phyloP scores from a whole-genome alignment of 2,329 filamentous ascomycete genomes.

The Pestalotiopsis sp. region DNA sequence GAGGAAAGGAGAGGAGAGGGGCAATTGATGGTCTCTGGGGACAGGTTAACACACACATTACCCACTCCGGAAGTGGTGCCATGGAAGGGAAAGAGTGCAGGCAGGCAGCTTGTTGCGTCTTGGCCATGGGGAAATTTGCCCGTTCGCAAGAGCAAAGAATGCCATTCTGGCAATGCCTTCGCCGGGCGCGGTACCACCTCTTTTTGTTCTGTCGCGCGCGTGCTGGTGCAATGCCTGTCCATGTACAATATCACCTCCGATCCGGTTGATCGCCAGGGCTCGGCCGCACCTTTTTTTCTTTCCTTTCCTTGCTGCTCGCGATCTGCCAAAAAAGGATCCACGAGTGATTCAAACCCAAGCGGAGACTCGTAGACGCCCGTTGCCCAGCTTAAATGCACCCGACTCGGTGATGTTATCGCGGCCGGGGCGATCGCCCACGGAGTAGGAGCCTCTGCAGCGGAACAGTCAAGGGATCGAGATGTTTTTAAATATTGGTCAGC shows the following conservation, averaged over 20 bases:
- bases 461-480: background rate
- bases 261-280: background rate
- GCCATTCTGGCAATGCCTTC: background rate
- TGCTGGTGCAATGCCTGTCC: background rate
- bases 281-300: background rate
- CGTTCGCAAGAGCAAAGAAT: background rate
- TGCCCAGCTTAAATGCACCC: background rate
- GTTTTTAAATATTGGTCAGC: background rate
- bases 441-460: background rate
- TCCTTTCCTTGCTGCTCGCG: background rate
- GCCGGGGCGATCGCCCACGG: background rate
- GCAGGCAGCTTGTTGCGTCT: background rate
- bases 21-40: background rate
- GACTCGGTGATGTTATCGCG: background rate
- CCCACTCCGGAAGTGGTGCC: background rate
- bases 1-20: background rate
- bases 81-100: background rate
- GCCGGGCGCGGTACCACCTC: background rate
- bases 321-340: background rate
- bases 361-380: background rate
- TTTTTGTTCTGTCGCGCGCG: background rate
- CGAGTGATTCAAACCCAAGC: background rate
- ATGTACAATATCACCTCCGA: background rate
- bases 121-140: background rate
- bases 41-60: background rate